These are phyloP conservation scores for Amesomyces nigricolor DNA, from an alignment of 2,329 filamentous ascomycete species.

Conservation along the genomic window DNA sequence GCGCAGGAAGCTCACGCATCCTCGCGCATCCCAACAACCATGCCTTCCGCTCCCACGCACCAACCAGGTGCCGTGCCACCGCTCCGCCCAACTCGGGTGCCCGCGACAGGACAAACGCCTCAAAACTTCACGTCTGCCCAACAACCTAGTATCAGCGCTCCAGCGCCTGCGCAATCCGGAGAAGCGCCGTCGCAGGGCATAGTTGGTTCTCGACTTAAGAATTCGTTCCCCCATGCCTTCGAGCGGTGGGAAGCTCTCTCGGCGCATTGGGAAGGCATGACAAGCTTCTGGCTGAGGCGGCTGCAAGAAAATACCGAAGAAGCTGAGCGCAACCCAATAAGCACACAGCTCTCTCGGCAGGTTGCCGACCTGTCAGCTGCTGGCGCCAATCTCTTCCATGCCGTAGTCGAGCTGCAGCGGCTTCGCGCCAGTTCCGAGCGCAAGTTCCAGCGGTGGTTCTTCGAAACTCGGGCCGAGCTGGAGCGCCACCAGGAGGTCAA, in stretches of 20 bases:
- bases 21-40: slow-evolving; percentile 15
- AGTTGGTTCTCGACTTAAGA: slow-evolving; percentile 44
- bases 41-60: slow-evolving; percentile 16
- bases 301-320: slow-evolving; percentile 87
- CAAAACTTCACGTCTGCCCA: slow-evolving; percentile 21
- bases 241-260: slow-evolving; percentile 96
- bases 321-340: slow-evolving; percentile 73
- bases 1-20: slow-evolving; percentile 26
- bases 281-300: slow-evolving; percentile 92
- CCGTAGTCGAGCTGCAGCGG: slow-evolving; percentile 91
- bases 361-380: slow-evolving; percentile 96
- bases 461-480: slow-evolving; percentile 83
- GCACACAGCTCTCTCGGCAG: slow-evolving; percentile 83
- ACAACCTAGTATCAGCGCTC: slow-evolving; percentile 13
- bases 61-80: slow-evolving; percentile 19
- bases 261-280: slow-evolving; percentile 96
- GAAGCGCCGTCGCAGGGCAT: slow-evolving; percentile 31
- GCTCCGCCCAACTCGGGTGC: slow-evolving; percentile 25
- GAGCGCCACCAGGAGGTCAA: slow-evolving; percentile 80
- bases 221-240: slow-evolving; percentile 90
- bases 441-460: slow-evolving; percentile 98
- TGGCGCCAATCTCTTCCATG: slow-evolving; percentile 94
- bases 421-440: slow-evolving; percentile 91
- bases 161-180: slow-evolving; percentile 26
- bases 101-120: slow-evolving; percentile 28